Evolutionary conservation across 768 basidiomycete species (phyloP).

Genomic region (Rhodotorula taiwanensis): DNA sequence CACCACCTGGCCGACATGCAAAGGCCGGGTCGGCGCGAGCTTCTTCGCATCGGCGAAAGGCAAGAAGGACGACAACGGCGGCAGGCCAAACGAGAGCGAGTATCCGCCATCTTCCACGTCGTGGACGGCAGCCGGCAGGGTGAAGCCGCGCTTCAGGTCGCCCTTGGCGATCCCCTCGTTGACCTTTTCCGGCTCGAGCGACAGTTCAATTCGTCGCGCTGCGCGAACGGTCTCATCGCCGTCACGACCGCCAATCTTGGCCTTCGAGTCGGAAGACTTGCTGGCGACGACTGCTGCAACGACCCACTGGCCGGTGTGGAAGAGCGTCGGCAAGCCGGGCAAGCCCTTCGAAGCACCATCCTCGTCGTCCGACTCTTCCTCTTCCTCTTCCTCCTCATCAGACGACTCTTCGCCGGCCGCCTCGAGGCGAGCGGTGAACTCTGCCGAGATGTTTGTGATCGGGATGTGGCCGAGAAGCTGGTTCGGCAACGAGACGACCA

Average conservation of each 20-base stretch:
- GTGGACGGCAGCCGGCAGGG: conserved; percentile 65
- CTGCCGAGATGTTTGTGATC: conserved; percentile 79
- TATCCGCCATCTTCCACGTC: conserved; percentile 93
- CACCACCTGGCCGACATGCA: conserved; percentile 63
- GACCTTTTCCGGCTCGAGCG: conserved; percentile 72
- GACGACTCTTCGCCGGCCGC: conserved; percentile 48
- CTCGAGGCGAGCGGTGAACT: conserved; percentile 67
- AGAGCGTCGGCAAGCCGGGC: conserved; percentile 70
- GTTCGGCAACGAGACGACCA: conserved; percentile 89
- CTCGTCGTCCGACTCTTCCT: conserved; percentile 38
- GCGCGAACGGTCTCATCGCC: conserved; percentile 60
- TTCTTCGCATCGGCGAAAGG: conserved; percentile 64
- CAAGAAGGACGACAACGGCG: conserved; percentile 67
- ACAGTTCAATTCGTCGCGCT: conserved; percentile 76
- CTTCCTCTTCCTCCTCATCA: conserved; percentile 43
- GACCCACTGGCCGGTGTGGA: conserved; percentile 76
- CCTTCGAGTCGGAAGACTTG: conserved; percentile 60
- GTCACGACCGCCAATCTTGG: conserved; percentile 53
- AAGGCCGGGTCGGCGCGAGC: conserved; percentile 41
- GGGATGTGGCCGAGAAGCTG: conserved; percentile 90
- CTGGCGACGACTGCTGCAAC: conserved; percentile 66
- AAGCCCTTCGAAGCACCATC: conserved; percentile 44
- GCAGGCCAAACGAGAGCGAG: conserved; percentile 72
- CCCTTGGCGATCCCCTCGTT: conserved; percentile 70
- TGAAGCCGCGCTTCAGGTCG: conserved; percentile 69